Evolutionary conservation across 805 yeast genomes (phyloP), one percentile per base, ranked within the genome.

Genomic region (Trichomonascus vanleenenianus): DNA sequence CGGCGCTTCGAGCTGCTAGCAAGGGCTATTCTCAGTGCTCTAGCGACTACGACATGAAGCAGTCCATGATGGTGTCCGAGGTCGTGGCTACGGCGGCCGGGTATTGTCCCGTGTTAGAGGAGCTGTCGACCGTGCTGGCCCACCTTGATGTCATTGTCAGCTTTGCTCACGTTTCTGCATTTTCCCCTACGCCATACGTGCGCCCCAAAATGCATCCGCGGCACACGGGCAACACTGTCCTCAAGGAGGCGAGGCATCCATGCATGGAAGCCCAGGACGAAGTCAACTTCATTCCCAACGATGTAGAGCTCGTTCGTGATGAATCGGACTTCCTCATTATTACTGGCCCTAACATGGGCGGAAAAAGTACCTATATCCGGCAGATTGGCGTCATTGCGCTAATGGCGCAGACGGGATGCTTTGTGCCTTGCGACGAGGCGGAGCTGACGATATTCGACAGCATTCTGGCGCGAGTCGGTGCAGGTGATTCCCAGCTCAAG

Each of bases 281-380:
- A 50, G 70, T 89, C 44, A 74, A 78, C n/a, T 93, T 93, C 58
- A 91, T 93, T 50, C 79, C 97, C 2, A 93, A 93, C 62, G 97
- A 93, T 60, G 84, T 88, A n/a, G 63, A 68, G 9, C 68, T 93
- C 46, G 67, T 71, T 11, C 76, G 78, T 40, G 75, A 70, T 12
- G 61, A 64, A 3, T 69, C 77, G 11, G 88, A 85, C 48, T 91
- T 93, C 56, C 71, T 79, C 6, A 83, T 93, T 16, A 86, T 93
- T 20, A 89, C 97, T 0, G 97, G 97, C 30, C 97, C 97, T 32
- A 89, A 89, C 61, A 89, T 89, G 97, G 97, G 97, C 50, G 97
- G 97, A 60, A 89, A 89, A 62, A 87, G 96, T 0, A 89, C 97
- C 0, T 89, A 85, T 61, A 87, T 89, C 42, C 74, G 96, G 51